Conservation (phyloP, 371 early-diverging fungal species). For the Mucor circinelloides region DNA sequence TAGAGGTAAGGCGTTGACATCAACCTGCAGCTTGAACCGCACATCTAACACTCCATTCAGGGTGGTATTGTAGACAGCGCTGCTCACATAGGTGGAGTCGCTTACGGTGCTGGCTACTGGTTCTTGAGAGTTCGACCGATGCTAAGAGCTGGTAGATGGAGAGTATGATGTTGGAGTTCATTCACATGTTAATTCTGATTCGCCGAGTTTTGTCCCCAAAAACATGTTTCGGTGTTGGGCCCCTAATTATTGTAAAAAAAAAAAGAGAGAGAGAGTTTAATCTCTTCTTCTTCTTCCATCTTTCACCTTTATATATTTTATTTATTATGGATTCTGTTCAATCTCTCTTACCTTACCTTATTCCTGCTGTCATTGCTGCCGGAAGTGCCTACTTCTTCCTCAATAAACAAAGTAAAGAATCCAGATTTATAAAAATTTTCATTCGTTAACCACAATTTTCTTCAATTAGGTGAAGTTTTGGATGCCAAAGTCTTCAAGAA, state of each 20-base stretch:
- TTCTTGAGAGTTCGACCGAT: slow-evolving; percentile 52
- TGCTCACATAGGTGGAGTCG: slow-evolving; percentile 59
- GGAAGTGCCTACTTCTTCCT: slow-evolving; percentile 47
- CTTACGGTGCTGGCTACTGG: slow-evolving; percentile 61
- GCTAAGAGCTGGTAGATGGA: slow-evolving; percentile 37
- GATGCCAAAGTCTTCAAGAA: slow-evolving; percentile 78
- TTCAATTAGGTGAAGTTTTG: slow-evolving; percentile 50
- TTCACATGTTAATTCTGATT: slow-evolving; percentile 5
- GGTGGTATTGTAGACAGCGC: slow-evolving; percentile 57
- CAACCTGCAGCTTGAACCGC: background rate
- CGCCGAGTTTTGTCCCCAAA: slow-evolving; percentile 16
- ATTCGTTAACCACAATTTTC: background rate
- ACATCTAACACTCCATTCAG: slow-evolving; percentile 10
- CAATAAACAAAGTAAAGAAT: slow-evolving; percentile 31
- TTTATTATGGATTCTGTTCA: slow-evolving; percentile 41
- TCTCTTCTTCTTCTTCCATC: background rate
- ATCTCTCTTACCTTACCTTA: slow-evolving; percentile 39
- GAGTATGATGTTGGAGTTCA: slow-evolving; percentile 3
- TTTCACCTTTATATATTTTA: background rate
- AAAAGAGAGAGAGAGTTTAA: background rate
- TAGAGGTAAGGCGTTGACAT: slow-evolving; percentile 27
- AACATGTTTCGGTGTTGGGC: background rate
- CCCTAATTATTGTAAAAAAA: slow-evolving; percentile 5
- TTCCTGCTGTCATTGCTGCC: slow-evolving; percentile 45
- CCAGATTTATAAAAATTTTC: background rate